A percentile compares a stretch with the other conserved stretches of the same genome.
phyloP scores from a whole-genome alignment of 2,329 filamentous ascomycete species.

The Phaeosphaeriaceae sp. region DNA sequence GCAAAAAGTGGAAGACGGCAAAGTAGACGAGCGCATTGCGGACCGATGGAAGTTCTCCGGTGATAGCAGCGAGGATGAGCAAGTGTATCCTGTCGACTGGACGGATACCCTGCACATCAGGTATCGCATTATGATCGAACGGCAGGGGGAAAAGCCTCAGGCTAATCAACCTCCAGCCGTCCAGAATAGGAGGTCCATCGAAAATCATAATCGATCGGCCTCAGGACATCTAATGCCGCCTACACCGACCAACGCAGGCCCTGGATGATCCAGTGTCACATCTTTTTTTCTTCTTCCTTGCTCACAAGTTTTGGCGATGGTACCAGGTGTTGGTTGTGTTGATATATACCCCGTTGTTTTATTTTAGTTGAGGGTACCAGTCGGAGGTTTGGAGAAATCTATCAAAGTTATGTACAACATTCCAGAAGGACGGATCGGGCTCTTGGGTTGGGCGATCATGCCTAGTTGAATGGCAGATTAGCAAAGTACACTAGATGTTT shows the following conservation, averaged over 20 bases:
- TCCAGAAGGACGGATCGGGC: slow-evolving; percentile 3
- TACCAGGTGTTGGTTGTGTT: slow-evolving; percentile 27
- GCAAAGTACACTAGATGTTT: slow-evolving; percentile 5
- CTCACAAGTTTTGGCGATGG: slow-evolving; percentile 19
- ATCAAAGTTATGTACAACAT: slow-evolving; percentile 33
- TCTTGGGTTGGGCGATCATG: slow-evolving; percentile 2
- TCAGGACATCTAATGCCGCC: slow-evolving; percentile 46
- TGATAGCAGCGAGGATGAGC: slow-evolving; percentile 79
- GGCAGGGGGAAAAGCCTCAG: slow-evolving; percentile 49
- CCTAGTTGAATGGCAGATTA: slow-evolving; percentile 24
- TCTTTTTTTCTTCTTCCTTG: slow-evolving; percentile 17
- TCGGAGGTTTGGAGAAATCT: slow-evolving; percentile 20
- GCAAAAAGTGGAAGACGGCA: slow-evolving; percentile 40
- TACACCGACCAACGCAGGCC: slow-evolving; percentile 28
- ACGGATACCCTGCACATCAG: slow-evolving; percentile 63
- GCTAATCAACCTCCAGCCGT: slow-evolving; percentile 31
- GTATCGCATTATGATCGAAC: slow-evolving; percentile 59
- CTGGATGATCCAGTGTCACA: slow-evolving; percentile 16
- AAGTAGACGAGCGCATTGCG: slow-evolving; percentile 41
- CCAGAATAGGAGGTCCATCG: slow-evolving; percentile 37
- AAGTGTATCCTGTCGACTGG: slow-evolving; percentile 77
- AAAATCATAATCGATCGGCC: slow-evolving; percentile 45
- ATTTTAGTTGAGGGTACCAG: slow-evolving; percentile 23
- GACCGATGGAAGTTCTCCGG: slow-evolving; percentile 80
- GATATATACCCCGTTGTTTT: slow-evolving; percentile 44